These are phyloP conservation scores for Cyberlindnera euphorbiiphila DNA, from an alignment of 805 yeast species.

Conservation along the genomic window DNA sequence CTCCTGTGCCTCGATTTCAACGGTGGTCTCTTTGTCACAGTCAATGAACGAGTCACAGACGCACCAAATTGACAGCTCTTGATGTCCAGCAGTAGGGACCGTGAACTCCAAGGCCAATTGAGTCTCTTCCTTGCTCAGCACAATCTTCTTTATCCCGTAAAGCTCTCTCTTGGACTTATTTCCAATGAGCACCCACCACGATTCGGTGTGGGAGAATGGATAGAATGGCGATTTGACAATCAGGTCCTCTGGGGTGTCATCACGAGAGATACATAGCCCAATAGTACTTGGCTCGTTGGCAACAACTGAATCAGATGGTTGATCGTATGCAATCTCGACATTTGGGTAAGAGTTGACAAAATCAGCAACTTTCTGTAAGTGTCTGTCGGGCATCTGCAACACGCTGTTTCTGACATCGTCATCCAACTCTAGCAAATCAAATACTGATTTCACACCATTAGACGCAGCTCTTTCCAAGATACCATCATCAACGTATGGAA, in stretches of 20 bases:
- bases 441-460: conserved; percentile 62
- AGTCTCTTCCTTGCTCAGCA: conserved; percentile 50
- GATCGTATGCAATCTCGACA: conserved; percentile 59
- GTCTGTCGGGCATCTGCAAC: conserved; percentile 47
- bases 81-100: conserved; percentile 58
- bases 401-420: conserved; percentile 68
- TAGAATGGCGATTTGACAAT: conserved; percentile 54
- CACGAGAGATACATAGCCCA: conserved; percentile 52
- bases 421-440: conserved; percentile 71
- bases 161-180: conserved; percentile 55
- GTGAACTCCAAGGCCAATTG: conserved; percentile 50
- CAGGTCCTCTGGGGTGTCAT: conserved; percentile 73
- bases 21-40: conserved; percentile 76
- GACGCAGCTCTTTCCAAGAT: conserved; percentile 52
- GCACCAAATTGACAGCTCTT: conserved; percentile 70
- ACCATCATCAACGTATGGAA: conserved; percentile 61
- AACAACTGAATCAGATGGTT: conserved; percentile 35
- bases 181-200: conserved; percentile 90
- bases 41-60: conserved; percentile 91
- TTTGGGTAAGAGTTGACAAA: conserved; percentile 91
- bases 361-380: conserved; percentile 66
- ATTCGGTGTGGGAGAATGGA: conserved; percentile 59
- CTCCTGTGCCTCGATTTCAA: conserved; percentile 44
- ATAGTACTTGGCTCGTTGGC: conserved; percentile 49
- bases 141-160: conserved; percentile 67